Conservation (phyloP, 75 land plant species). For the Pinus albicaulis region DNA sequence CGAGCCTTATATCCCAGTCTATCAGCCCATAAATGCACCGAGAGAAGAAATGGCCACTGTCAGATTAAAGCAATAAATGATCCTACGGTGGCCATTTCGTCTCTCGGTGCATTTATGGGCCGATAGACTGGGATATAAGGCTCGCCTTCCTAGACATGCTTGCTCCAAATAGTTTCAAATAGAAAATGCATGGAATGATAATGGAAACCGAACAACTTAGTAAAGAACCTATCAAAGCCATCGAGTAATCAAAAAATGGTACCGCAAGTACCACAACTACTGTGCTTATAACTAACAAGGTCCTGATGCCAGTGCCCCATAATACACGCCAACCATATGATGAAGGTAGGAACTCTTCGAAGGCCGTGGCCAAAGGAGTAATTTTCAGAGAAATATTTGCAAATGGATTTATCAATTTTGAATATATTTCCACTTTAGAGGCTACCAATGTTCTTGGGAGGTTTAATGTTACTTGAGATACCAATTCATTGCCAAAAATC, state of each 20-base stretch:
- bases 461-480: constrained; percentile 67
- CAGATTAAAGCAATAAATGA: no score
- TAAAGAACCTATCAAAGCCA: constrained; percentile 84
- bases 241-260: constrained; percentile 73
- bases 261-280: constrained; percentile 61
- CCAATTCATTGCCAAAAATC: constrained; percentile 68
- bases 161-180: constrained; percentile 47
- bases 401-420: constrained; percentile 51
- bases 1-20: no score
- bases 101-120: no score
- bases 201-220: constrained; percentile 70
- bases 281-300: constrained; percentile 51
- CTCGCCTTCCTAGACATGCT: constrained; percentile 19
- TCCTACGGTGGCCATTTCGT: no score
- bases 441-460: constrained; percentile 30
- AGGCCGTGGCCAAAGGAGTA: constrained; percentile 33
- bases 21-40: no score
- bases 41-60: no score
- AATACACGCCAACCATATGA: not conserved
- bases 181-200: constrained; percentile 68
- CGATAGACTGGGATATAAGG: no score
- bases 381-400: constrained; percentile 47
- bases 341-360: constrained; percentile 43
- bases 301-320: constrained; percentile 32
- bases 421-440: constrained; percentile 40